A percentile compares a stretch with the other conserved stretches of the same genome.
Conservation (phyloP, 2,329 filamentous ascomycete genomes). For the Penicillium hordei region DNA sequence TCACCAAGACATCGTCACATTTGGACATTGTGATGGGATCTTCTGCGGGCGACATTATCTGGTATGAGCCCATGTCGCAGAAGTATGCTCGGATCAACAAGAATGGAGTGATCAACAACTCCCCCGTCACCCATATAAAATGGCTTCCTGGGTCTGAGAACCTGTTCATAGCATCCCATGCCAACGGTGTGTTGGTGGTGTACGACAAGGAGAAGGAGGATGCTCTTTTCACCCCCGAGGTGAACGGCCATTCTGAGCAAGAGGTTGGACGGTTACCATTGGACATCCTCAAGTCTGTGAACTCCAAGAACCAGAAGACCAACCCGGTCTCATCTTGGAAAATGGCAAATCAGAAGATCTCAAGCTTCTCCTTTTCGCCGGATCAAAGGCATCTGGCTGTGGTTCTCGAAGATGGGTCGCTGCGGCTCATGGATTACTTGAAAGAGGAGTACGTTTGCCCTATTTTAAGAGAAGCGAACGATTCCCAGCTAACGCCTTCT, state of each 20-base stretch:
- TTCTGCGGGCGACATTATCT: slow-evolving; percentile 94
- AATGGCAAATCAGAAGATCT: slow-evolving; percentile 84
- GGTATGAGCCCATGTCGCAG: slow-evolving; percentile 96
- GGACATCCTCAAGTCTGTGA: slow-evolving; percentile 83
- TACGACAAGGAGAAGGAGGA: slow-evolving; percentile 99
- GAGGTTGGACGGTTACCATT: slow-evolving; percentile 47
- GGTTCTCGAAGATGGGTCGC: slow-evolving; percentile 84
- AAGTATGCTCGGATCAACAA: slow-evolving; percentile 96
- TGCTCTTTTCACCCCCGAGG: slow-evolving; percentile 71
- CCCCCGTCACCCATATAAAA: slow-evolving; percentile 79
- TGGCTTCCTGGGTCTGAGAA: slow-evolving; percentile 96
- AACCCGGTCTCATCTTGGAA: slow-evolving; percentile 95
- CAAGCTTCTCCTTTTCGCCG: slow-evolving; percentile 88
- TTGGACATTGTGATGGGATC: slow-evolving; percentile 94
- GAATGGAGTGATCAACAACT: slow-evolving; percentile 86
- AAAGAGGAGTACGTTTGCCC: slow-evolving; percentile 69
- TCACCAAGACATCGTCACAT: slow-evolving; percentile 76
- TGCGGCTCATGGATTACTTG: slow-evolving; percentile 88
- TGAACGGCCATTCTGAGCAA: slow-evolving; percentile 30
- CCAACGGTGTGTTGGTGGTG: slow-evolving; percentile 85
- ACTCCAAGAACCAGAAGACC: slow-evolving; percentile 87
- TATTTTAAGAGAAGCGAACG: background rate
- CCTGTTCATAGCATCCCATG: slow-evolving; percentile 85
- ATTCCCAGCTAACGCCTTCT: slow-evolving; percentile 2
- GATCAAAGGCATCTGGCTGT: slow-evolving; percentile 84